Base-by-base conservation (phyloP, 441 rosid genomes). In the Erodium moschatum region DNA sequence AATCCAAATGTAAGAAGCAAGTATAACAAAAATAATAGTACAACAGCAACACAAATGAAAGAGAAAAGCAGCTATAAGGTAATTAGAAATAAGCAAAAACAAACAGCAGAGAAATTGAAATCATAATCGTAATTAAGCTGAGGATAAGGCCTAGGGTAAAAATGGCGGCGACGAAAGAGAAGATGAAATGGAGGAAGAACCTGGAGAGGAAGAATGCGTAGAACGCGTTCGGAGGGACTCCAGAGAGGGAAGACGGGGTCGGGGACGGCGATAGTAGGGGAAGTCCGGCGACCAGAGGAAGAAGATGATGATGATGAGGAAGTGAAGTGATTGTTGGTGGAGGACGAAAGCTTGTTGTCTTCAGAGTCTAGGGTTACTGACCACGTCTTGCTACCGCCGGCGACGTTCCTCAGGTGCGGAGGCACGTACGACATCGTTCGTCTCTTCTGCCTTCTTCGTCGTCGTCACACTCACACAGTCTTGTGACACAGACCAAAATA, bases 151-250 rank as follows among this genome's bases (percentile, higher is more conserved):
- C 20, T 52, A 52, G 9, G 60, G 60, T 54, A 54, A 54, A n/a
- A 16, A 42, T 54, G 19, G 24, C 8, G 61, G 61, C 20, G 16
- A 54, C 6, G 61, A 54, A 19, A 15, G 9, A 18, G 24, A 54
- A 5, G 27, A 46, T 0, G 38, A 33, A 33, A 33, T 33, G 38
- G 38, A 33, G 38, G 38, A 33, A 33, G n/a, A 58, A 77, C 83
- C 77, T 74, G 78, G n/a, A 64, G 64, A 6, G 74, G 65, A 15
- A 35, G 68, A 70, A 80, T 67, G 73, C 83, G 78, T 65, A 76
- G 78, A 38, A 80, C 77, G 76, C 83, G 83, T 63, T 80, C 78
- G 35, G 83, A 74, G 20, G 83, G 83, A 7, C 44, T 77, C 83
- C 83, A 80, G 64, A 33, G 64, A 61, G 71, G 68, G 21, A 68